phyloP scores from a whole-genome alignment of 345 rosid species.

The Sisymbrium altissimum region DNA sequence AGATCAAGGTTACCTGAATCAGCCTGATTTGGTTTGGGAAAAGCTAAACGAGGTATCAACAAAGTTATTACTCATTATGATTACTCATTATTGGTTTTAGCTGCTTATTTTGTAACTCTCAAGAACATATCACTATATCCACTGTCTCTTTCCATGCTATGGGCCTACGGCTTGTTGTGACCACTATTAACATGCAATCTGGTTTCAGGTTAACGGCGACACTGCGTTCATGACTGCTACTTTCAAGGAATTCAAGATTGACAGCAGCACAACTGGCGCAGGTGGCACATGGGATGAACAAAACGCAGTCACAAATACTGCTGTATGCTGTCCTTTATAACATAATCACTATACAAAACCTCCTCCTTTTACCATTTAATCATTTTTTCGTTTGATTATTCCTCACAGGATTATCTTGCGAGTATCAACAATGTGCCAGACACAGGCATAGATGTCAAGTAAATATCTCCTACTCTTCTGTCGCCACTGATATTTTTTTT shows the following conservation, averaged over 20 bases:
- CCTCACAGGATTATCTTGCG: constrained; percentile 80
- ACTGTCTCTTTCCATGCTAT: neutral
- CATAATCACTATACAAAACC: neutral
- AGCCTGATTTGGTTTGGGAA: constrained; percentile 98
- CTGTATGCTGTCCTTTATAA: constrained; percentile 48
- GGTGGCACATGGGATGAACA: constrained; percentile 80
- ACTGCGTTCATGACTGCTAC: constrained; percentile 80
- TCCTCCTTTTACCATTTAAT: constrained; percentile 17
- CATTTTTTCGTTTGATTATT: neutral
- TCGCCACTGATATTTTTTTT: neutral
- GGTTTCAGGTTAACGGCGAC: constrained; percentile 90
- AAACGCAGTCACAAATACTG: constrained; percentile 78
- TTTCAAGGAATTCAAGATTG: constrained; percentile 86
- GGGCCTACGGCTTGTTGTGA: constrained; percentile 10
- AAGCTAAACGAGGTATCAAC: constrained; percentile 82
- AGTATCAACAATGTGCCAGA: constrained; percentile 64
- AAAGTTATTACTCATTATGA: neutral
- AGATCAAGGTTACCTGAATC: constrained; percentile 93
- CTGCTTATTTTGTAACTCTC: neutral
- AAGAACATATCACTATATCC: neutral
- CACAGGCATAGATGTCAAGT: constrained; percentile 66
- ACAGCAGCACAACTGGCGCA: constrained; percentile 49
- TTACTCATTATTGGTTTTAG: neutral
- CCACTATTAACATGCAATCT: constrained; percentile 2
- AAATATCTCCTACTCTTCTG: constrained; percentile 21